phyloP scores from a whole-genome alignment of 768 basidiomycete species.

The Paxillus rubicundulus region DNA sequence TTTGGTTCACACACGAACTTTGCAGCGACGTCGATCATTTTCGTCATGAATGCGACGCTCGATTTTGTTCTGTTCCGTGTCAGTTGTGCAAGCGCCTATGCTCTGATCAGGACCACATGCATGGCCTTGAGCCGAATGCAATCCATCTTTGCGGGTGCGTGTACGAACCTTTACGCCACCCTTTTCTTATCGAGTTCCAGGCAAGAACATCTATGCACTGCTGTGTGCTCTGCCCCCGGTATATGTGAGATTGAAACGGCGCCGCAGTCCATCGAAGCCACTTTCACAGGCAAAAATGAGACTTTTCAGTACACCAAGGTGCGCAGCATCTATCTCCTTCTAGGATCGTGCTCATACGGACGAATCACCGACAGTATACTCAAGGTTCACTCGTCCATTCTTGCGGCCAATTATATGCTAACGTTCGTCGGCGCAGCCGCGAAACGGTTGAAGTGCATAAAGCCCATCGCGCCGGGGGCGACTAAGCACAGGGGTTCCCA shows the following conservation, averaged over 20 bases:
- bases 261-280: too few species aligned
- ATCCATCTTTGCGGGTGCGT: constrained; percentile 59
- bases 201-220: constrained; percentile 48
- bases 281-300: too few species aligned
- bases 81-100: too few species aligned
- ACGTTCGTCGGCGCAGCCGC: constrained; percentile 33
- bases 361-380: constrained; percentile 41
- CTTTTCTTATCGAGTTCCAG: constrained; percentile 27
- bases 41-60: constrained; percentile 48
- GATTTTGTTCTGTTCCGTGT: constrained; percentile 53
- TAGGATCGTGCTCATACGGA: neutral
- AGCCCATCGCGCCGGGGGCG: too few species aligned
- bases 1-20: neutral
- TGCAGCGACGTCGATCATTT: constrained; percentile 45
- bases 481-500: too few species aligned
- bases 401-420: neutral
- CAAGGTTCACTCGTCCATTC: constrained; percentile 39
- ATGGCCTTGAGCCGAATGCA: too few species aligned
- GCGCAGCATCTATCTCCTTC: neutral
- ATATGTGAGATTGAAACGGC: too few species aligned
- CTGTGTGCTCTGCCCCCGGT: too few species aligned
- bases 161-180: neutral
- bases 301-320: too few species aligned
- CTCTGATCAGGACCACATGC: too few species aligned
- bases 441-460: constrained; percentile 49